Percentiles rank a stretch among this genome's conserved stretches.
Evolutionary conservation across 306 rosid genomes (phyloP).

Genomic region (Acmispon strigosus): DNA sequence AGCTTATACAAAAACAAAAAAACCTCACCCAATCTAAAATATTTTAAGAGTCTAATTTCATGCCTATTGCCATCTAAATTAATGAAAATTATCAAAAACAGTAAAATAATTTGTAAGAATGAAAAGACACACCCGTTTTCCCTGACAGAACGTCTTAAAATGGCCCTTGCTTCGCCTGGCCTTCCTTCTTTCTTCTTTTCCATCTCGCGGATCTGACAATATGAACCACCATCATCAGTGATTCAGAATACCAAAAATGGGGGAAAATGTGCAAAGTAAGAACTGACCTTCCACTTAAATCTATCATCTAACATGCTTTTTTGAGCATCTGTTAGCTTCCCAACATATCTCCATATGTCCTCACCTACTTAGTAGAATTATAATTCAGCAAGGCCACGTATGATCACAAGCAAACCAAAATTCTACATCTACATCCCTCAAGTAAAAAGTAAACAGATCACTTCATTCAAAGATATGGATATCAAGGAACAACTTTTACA

Average conservation of each 20-base stretch:
- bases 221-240: slow-evolving; percentile 13
- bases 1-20: neutral
- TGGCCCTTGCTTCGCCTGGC: slow-evolving; percentile 96
- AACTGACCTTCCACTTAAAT: slow-evolving; percentile 91
- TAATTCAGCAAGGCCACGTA: neutral
- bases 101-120: too few relatives aligned
- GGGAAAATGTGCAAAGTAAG: neutral
- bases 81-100: too few relatives aligned
- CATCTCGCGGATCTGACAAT: slow-evolving; percentile 81
- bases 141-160: slow-evolving; percentile 82
- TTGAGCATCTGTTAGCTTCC: slow-evolving; percentile 97
- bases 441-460: neutral
- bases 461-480: slow-evolving; percentile 2
- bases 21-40: neutral
- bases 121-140: slow-evolving; percentile 59
- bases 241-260: neutral
- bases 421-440: neutral
- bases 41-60: neutral
- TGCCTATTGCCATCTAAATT: too few relatives aligned
- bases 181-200: slow-evolving; percentile 96
- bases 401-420: neutral
- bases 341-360: slow-evolving; percentile 96
- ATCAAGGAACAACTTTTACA: neutral
- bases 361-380: slow-evolving; percentile 48
- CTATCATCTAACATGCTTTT: slow-evolving; percentile 96